Conservation (phyloP, 129 eudicot species). For the Deinandra increscens region DNA sequence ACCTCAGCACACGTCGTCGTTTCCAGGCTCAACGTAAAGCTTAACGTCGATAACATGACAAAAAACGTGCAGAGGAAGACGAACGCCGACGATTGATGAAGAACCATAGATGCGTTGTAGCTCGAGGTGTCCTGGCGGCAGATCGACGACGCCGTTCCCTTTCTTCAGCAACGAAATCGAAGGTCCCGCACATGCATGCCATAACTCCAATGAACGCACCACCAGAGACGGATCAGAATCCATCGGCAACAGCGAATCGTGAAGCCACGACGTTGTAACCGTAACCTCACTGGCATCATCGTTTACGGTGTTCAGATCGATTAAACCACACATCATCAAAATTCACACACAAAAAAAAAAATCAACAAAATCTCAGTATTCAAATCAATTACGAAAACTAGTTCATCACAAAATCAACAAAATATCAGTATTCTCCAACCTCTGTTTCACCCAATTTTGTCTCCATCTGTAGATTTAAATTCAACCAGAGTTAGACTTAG, state of each 20-base stretch:
- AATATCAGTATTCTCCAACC: too few species aligned
- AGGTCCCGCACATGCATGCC: conserved; percentile 3
- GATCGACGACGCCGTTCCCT: neutral
- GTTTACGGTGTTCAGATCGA: conserved; percentile 63
- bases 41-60: neutral
- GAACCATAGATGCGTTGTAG: neutral
- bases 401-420: too few species aligned
- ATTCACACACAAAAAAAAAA: too few species aligned
- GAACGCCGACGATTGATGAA: neutral
- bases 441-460: too few species aligned
- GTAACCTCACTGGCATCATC: conserved; percentile 36
- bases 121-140: neutral
- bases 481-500: too few species aligned
- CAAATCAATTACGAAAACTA: neutral
- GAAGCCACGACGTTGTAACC: conserved; percentile 32
- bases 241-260: too few species aligned
- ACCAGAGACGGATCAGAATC: conserved; percentile 21
- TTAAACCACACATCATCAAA: conserved; percentile 61
- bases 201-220: neutral
- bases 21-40: neutral
- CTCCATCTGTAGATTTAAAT: too few species aligned
- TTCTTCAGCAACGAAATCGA: neutral
- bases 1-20: neutral
- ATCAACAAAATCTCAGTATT: neutral
- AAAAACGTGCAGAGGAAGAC: neutral